These are phyloP conservation scores for Debaryomycetaceae sp. DNA, from an alignment of 1,139 yeast genomes.

Conservation along the genomic window DNA sequence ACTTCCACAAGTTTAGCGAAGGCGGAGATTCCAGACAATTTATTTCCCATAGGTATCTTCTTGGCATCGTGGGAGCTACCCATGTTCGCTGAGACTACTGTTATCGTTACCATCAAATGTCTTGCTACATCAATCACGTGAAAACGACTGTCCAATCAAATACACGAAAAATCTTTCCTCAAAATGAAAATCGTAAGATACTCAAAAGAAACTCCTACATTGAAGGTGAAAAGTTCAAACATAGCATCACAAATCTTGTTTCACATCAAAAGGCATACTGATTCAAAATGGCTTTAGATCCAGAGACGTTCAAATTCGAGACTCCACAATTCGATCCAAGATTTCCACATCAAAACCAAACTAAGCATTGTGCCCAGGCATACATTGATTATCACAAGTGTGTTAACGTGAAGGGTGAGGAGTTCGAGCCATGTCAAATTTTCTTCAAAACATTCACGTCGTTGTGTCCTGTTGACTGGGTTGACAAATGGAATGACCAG, in stretches of 20 bases:
- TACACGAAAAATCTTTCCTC: constrained; percentile 5
- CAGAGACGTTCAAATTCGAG: constrained; percentile 54
- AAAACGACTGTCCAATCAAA: constrained; percentile 4
- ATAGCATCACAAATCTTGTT: neutral
- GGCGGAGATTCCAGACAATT: too few relatives aligned
- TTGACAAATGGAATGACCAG: constrained; percentile 95
- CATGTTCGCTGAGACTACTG: too few relatives aligned
- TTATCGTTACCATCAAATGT: too few relatives aligned
- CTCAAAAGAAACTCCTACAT: neutral
- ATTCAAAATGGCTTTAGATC: constrained; percentile 40
- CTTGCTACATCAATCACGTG: constrained; percentile 5
- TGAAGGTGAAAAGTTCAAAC: neutral
- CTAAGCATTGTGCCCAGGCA: constrained; percentile 97
- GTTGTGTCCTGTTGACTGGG: constrained; percentile 91
- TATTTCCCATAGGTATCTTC: too few relatives aligned
- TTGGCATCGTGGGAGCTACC: too few relatives aligned
- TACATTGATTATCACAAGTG: constrained; percentile 98
- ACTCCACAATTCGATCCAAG: constrained; percentile 90
- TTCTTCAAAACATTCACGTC: constrained; percentile 89
- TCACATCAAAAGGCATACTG: neutral
- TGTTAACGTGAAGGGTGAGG: constrained; percentile 95
- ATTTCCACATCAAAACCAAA: constrained; percentile 96
- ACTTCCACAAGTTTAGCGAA: too few relatives aligned
- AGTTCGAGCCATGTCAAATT: constrained; percentile 94
- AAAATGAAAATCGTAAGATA: constrained; percentile 8